Base-by-base conservation (phyloP, 2,329 filamentous ascomycete genomes). In the Colletotrichum eremochloae region DNA sequence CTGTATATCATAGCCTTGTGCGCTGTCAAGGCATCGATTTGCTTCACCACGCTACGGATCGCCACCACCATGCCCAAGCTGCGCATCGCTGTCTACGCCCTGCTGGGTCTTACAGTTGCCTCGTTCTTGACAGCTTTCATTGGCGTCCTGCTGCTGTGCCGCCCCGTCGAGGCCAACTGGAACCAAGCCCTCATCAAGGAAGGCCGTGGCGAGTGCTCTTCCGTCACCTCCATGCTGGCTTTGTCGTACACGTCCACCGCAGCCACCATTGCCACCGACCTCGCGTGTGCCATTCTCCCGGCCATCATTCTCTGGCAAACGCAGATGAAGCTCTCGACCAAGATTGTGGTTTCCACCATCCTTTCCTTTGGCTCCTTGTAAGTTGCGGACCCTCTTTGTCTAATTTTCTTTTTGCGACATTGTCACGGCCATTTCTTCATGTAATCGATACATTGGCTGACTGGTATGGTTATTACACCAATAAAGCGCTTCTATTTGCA, bases 11-110 rank as follows among this genome's bases (percentile, higher is more conserved):
- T 53, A 18, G 71, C 69, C 1, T 24, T 78, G 14, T 72, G 75
- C n/a, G 58, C 75, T 11, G 72, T 79, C 72, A 78, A 79, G 56
- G 79, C 80, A 29, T 83, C 81, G 18, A 79, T 77, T 76, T 82
- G 82, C 57, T 76, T 79, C 24, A 80, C 78, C 33, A 80, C 81
- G 0, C 78, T 81, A n/a, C 76, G 82, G 1, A 83, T 68, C 29
- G 75, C 76, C 38, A 81, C 63, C 0, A 78, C 78, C 1, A 50
- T 74, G 62, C 69, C 57, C 15, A 58, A 11, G 31, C 68, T 76
- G 48, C 75, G 76, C 33, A 68, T 75, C 29, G 74, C 75, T 31
- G 75, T 77, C 18, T 76, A 74, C 61, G n/a, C 68, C 24, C 68
- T 69, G 0, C 74, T 73, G 0, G 76, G 74, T 3, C 71, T 77